Evolutionary conservation across 768 basidiomycete genomes (phyloP).

Genomic region (Xanthoconium purpureum): DNA sequence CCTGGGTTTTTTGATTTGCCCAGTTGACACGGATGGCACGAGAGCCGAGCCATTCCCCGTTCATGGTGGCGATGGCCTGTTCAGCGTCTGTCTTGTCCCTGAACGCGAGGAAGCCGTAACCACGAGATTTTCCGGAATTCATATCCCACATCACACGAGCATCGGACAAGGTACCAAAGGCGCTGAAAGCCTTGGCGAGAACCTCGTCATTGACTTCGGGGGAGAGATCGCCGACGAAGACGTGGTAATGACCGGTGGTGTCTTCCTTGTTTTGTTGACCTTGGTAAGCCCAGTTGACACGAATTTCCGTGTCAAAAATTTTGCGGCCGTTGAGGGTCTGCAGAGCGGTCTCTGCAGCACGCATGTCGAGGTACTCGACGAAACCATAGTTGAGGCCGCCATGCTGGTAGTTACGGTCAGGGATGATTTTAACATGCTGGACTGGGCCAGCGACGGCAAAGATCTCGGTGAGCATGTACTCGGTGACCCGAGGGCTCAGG

Average conservation of each 20-base stretch:
- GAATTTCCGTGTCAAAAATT: constrained; percentile 99
- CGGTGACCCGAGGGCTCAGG: constrained; percentile 94
- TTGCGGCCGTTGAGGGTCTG: constrained; percentile 98
- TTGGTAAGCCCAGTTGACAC: constrained; percentile 99
- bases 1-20: constrained; percentile 99
- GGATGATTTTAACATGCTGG: constrained; percentile 99
- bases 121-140: constrained; percentile 98
- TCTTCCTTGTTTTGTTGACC: constrained; percentile 99
- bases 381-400: constrained; percentile 99
- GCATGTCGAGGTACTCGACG: constrained; percentile 99
- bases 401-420: constrained; percentile 98
- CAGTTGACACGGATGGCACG: constrained; percentile 99
- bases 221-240: constrained; percentile 99
- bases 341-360: constrained; percentile 97
- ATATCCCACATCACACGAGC: constrained; percentile 99
- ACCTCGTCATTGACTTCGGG: constrained; percentile 99
- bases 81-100: constrained; percentile 99
- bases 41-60: constrained; percentile 98
- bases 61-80: constrained; percentile 99
- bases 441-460: constrained; percentile 96
- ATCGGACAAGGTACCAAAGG: constrained; percentile 95
- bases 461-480: constrained; percentile 98
- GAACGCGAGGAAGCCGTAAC: constrained; percentile 98
- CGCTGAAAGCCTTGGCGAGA: constrained; percentile 93
- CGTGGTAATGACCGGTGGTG: constrained; percentile 94